Conservation (phyloP, 495 filamentous ascomycete species). For the Penicillium fimorum region DNA sequence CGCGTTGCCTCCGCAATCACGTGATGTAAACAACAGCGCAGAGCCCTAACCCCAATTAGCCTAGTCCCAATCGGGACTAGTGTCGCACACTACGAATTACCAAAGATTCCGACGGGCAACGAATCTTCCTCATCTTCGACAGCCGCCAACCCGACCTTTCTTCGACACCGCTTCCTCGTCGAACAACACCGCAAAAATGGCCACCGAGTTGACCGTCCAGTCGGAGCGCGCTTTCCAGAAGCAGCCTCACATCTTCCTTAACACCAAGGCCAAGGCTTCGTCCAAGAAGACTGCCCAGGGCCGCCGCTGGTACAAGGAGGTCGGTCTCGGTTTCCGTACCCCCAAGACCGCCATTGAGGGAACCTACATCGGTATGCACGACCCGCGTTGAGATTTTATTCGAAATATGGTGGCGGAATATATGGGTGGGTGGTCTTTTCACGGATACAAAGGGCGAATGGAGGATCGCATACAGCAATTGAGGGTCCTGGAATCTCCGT, state of each 20-base stretch:
- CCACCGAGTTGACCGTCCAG: constrained; percentile 97
- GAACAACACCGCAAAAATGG: constrained; percentile 76
- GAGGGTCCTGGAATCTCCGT: neutral
- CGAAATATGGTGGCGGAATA: constrained; percentile 18
- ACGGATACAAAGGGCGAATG: constrained; percentile 24
- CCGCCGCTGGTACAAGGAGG: constrained; percentile 99
- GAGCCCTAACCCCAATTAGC: constrained; percentile 45
- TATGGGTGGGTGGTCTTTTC: constrained; percentile 25
- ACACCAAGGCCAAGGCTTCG: constrained; percentile 86
- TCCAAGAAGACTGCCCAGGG: constrained; percentile 80
- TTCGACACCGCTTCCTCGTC: constrained; percentile 44
- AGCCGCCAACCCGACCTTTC: constrained; percentile 38
- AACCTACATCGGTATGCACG: constrained; percentile 91
- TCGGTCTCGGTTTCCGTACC: constrained; percentile 97
- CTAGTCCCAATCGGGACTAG: constrained; percentile 39
- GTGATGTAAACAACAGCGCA: constrained; percentile 46
- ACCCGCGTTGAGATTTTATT: constrained; percentile 30
- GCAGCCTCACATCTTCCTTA: constrained; percentile 99
- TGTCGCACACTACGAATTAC: constrained; percentile 35
- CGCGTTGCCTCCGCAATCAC: constrained; percentile 35
- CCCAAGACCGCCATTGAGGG: constrained; percentile 97
- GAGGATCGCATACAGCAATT: constrained; percentile 10
- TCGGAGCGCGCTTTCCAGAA: constrained; percentile 98
- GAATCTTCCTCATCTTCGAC: constrained; percentile 48
- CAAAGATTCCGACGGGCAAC: constrained; percentile 41